Base-by-base conservation (phyloP, 106 monocot genomes). In the Apostasia ramifera region DNA sequence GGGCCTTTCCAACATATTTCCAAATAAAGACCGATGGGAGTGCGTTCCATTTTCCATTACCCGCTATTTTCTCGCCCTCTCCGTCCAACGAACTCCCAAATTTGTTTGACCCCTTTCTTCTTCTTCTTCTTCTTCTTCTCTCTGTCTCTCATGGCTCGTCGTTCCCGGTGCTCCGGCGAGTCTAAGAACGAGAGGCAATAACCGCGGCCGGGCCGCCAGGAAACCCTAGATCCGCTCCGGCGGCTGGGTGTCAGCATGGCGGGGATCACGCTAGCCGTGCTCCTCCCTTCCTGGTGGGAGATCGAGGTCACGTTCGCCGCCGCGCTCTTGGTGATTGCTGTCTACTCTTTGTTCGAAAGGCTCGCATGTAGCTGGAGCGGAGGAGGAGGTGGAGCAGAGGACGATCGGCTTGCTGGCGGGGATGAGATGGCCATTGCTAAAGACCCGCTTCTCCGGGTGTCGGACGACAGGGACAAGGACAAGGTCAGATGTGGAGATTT, bases 261-360 rank as follows among this genome's bases (percentile, higher is more conserved):
- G 73, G 82, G 66, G 61, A 42, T 73, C 76, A 76, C 79, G 26
- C 9, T 79, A 2, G 70, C 66, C 10, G 50, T 78, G 58, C 76
- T 92, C 63, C 44, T 92, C 40, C 91, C 91, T 54, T 78, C 91
- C 37, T 73, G 66, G 79, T 85, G 87, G 91, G 91, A 92, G 74
- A 76, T 92, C 70, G 80, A 92, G 78, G 79, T 88, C 66, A 66
- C 87, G 44, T 62, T 77, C 55, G 78, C 80, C 40, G 84, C 76
- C 40, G 85, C 87, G 37, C 38, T 88, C 14, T 67, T 92, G 69
- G 76, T 83, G 57, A 76, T 88, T 74, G 61, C 62, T 15, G 53
- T 81, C 15, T 88, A 74, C 69, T 76, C 73, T 38, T 63, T 82
- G 40, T 54, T 85, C n/a, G 73, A 71, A 63, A 55, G 50, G 53